phyloP scores from a whole-genome alignment of 1,284 basidiomycete species.

The Cutaneotrichosporon dermatis region DNA sequence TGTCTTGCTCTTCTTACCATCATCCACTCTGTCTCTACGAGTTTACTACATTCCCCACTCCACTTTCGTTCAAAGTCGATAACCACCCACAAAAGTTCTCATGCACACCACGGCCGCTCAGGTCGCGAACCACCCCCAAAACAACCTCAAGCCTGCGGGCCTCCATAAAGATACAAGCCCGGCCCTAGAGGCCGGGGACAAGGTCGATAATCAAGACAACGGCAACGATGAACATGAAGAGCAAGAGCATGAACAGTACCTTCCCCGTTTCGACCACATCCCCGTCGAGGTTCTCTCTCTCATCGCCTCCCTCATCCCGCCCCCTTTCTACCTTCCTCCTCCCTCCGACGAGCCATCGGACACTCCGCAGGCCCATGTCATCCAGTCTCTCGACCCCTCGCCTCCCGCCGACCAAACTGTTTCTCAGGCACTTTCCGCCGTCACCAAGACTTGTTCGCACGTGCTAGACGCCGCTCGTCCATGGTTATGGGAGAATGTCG shows the following conservation, averaged over 20 bases:
- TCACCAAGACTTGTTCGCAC: constrained; percentile 23
- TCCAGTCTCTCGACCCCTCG: constrained; percentile 32
- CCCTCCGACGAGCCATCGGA: constrained; percentile 13
- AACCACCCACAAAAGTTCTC: constrained; percentile 1
- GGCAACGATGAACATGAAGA: neutral
- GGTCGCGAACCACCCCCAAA: neutral
- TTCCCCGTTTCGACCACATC: constrained; percentile 35
- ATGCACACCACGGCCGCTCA: constrained; percentile 8
- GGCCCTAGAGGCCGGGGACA: neutral
- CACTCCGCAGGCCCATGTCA: constrained; percentile 23
- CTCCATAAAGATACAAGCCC: neutral
- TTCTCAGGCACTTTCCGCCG: constrained; percentile 23
- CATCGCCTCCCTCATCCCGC: constrained; percentile 33
- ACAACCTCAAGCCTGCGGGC: neutral
- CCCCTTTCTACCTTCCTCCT: constrained; percentile 31
- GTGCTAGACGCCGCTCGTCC: constrained; percentile 43
- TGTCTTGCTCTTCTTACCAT: no score
- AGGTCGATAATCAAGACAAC: neutral
- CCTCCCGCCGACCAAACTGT: constrained; percentile 21
- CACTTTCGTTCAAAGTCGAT: no score
- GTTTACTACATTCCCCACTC: no score
- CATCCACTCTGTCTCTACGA: no score
- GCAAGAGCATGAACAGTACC: neutral
- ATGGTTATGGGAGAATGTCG: constrained; percentile 49
- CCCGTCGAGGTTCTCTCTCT: constrained; percentile 40